phyloP scores from a whole-genome alignment of 2,329 filamentous ascomycete species.

The Verticillium tricorpus region DNA sequence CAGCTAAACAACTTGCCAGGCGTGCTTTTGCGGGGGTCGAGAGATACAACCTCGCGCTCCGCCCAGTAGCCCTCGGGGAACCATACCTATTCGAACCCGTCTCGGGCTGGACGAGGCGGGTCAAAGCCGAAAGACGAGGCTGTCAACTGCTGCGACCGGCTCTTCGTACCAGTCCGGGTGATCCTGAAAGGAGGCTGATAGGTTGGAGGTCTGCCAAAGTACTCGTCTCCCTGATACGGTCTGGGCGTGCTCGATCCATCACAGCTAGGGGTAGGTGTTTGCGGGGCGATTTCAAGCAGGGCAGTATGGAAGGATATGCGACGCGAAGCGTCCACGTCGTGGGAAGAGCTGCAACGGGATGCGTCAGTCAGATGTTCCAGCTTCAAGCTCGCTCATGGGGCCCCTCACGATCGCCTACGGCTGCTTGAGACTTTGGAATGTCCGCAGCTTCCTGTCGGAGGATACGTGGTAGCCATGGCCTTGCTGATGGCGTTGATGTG shows the following conservation, averaged over 20 bases:
- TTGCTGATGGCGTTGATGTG: neutral
- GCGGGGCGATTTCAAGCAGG: constrained; percentile 5
- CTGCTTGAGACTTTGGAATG: neutral
- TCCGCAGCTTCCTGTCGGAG: neutral
- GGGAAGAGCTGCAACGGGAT: neutral
- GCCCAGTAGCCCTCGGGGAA: constrained; percentile 60
- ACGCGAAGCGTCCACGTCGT: neutral
- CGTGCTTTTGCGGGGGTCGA: constrained; percentile 24
- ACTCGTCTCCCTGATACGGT: constrained; percentile 2
- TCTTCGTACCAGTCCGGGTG: neutral
- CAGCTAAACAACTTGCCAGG: constrained; percentile 34
- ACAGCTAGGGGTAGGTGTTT: constrained; percentile 8
- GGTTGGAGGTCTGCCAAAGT: constrained; percentile 4
- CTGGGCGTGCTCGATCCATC: constrained; percentile 12
- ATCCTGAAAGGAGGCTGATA: neutral
- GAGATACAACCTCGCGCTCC: constrained; percentile 38
- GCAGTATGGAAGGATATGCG: constrained; percentile 11
- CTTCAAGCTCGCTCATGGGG: neutral
- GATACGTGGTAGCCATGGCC: neutral
- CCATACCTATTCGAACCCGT: constrained; percentile 59
- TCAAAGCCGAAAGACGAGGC: constrained; percentile 29
- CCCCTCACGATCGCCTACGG: neutral
- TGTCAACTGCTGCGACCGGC: neutral
- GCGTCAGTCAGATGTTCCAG: neutral
- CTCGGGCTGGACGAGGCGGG: constrained; percentile 49